Conservation (phyloP, 768 basidiomycete genomes). For the Xerocomellus intermedius region DNA sequence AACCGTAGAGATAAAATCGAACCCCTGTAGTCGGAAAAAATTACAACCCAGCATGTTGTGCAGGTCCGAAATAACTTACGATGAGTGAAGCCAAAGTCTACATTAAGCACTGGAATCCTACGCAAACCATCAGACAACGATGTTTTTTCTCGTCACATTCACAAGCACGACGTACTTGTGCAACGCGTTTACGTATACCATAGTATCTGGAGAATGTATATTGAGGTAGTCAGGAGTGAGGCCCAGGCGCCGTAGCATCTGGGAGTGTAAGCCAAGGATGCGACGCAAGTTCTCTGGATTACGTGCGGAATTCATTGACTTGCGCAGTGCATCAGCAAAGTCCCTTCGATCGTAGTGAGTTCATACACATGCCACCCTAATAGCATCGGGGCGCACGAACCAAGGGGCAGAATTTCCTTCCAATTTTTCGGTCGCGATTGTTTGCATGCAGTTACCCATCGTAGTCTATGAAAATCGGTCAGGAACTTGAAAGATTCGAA, state of each 20-base stretch:
- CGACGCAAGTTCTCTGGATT: not conserved
- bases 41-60: not conserved
- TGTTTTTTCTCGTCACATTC: not conserved
- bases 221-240: not conserved
- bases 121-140: not conserved
- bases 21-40: not conserved
- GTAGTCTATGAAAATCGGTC: not conserved
- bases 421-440: not conserved
- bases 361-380: not conserved
- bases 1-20: constrained; percentile 5
- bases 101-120: not conserved
- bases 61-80: not conserved
- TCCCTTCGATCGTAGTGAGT: not conserved
- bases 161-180: not conserved
- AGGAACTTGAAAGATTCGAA: not conserved
- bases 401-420: not conserved
- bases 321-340: not conserved
- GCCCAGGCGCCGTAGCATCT: not conserved
- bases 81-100: constrained; percentile 1
- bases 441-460: constrained; percentile 9
- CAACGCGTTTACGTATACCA: constrained; percentile 1
- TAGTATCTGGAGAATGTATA: constrained; percentile 3
- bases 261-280: constrained; percentile 2
- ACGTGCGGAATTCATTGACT: not conserved
- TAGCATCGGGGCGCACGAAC: not conserved